Evolutionary conservation across 2,329 filamentous ascomycete species (phyloP), one percentile per base, ranked within the genome.

Genomic region (Ophiognomonia clavigignenti-juglandacearum): DNA sequence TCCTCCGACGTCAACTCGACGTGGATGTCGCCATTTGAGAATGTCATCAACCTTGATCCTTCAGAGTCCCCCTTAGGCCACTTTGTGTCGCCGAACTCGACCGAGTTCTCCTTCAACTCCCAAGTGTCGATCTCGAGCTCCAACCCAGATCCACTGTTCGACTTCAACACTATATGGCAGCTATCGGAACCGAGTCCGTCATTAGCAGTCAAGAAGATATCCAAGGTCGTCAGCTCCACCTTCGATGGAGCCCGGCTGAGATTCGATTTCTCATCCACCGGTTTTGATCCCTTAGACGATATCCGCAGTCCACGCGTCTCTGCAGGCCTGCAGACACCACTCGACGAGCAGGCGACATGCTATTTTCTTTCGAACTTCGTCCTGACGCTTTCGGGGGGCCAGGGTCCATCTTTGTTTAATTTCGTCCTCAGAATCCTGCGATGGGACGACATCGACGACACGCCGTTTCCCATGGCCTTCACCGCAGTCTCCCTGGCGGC

Each of bases 361-460:
- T 58, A 53, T 35, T 58, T 58, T 14, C 44, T 58, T 11, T 54
- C 56, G 8, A 57, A 58, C 20, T 58, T 56, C 19, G 56, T 58
- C 14, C 37, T 58, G 6, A 53, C 48, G 4, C 52, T 54, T 19
- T 55, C 56, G 3, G 37, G 45, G 1, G 56, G 48, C 3, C 47
- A 55, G 20, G 54, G 53, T 4, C 47, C 48, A 4, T 53, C 54
- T 3, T 45, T 58, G 7, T 51, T 56, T 22, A 56, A 48, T 1
- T 58, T 58, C n/a, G 39, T 58, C 8, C 38, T 58, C 9, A 54
- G 53, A 2, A 39, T 58, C 6, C 44, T 58, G 13, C 51, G 53
- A 10, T 45, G 47, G 29, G 53, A 51, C 6, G 50, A 26, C 10
- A 52, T 50, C 34, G 51, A 54, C 24, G 37, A 51, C 3, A 56